Conservation (phyloP, 805 yeast species). For the Jamesozyma jinghongensis region DNA sequence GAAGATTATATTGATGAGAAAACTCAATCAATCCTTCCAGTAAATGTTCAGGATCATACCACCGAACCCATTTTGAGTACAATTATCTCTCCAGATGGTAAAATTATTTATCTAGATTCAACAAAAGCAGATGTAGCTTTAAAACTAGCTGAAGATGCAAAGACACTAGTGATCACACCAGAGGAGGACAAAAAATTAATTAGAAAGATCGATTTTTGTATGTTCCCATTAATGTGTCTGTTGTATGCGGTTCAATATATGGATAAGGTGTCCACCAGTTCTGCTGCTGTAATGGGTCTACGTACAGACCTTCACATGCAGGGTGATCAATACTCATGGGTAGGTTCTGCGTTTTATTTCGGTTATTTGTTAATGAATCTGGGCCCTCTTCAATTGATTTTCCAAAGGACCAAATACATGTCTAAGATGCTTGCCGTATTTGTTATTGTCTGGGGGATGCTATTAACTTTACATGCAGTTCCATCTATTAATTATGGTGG, state of each 20-base stretch:
- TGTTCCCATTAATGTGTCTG: slow-evolving; percentile 43
- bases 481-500: slow-evolving; percentile 38
- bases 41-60: background rate
- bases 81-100: slow-evolving; percentile 22
- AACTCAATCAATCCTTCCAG: no score
- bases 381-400: slow-evolving; percentile 23
- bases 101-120: slow-evolving; percentile 24
- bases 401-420: slow-evolving; percentile 46
- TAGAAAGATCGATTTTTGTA: slow-evolving; percentile 42
- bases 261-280: slow-evolving; percentile 48
- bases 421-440: slow-evolving; percentile 41
- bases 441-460: slow-evolving; percentile 53
- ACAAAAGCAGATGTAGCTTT: slow-evolving; percentile 42
- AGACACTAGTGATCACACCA: slow-evolving; percentile 24
- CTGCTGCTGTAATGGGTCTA: slow-evolving; percentile 46
- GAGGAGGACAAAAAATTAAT: slow-evolving; percentile 31
- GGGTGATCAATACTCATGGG: slow-evolving; percentile 40
- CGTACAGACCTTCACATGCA: slow-evolving; percentile 38
- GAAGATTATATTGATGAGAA: slow-evolving; percentile 3
- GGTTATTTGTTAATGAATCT: slow-evolving; percentile 55
- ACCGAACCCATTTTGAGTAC: slow-evolving; percentile 7
- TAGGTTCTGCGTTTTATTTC: slow-evolving; percentile 52
- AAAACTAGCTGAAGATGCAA: slow-evolving; percentile 32
- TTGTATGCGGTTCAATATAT: slow-evolving; percentile 46
- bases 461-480: slow-evolving; percentile 44